These are phyloP conservation scores for Berberis vulgaris DNA, from an alignment of 164 flowering plant species.

Conservation along the genomic window DNA sequence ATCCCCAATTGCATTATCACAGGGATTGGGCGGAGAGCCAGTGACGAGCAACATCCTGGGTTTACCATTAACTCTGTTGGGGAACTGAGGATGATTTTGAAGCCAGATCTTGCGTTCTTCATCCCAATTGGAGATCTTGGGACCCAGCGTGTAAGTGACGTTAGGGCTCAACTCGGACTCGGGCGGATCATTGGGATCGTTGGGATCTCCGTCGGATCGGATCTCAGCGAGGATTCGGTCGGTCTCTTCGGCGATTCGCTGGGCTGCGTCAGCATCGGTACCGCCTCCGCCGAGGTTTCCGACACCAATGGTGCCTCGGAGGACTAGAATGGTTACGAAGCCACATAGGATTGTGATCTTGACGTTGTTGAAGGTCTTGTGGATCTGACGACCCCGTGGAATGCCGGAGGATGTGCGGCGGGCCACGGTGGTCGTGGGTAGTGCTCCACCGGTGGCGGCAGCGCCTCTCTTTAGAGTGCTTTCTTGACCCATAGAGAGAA, in stretches of 20 bases:
- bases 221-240: slow-evolving; percentile 67
- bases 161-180: slow-evolving; percentile 28
- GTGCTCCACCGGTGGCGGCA: slow-evolving; percentile 6
- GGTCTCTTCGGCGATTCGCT: slow-evolving; percentile 45
- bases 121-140: slow-evolving; percentile 62
- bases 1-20: slow-evolving; percentile 86
- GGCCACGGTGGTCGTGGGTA: slow-evolving; percentile 24
- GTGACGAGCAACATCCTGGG: slow-evolving; percentile 60
- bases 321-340: slow-evolving; percentile 80
- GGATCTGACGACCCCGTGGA: slow-evolving; percentile 62
- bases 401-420: slow-evolving; percentile 11
- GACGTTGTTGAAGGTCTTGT: slow-evolving; percentile 73
- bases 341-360: slow-evolving; percentile 89
- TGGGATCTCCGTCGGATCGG: slow-evolving; percentile 55
- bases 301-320: slow-evolving; percentile 81
- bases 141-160: slow-evolving; percentile 58
- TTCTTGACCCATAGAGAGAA: slow-evolving; percentile 36
- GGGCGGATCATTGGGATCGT: slow-evolving; percentile 12
- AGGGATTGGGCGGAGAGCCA: slow-evolving; percentile 79
- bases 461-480: slow-evolving; percentile 38
- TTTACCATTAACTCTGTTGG: slow-evolving; percentile 38
- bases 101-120: slow-evolving; percentile 57
- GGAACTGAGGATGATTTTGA: slow-evolving; percentile 46
- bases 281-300: slow-evolving; percentile 41
- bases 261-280: slow-evolving; percentile 35